Evolutionary conservation across 2,329 filamentous ascomycete genomes (phyloP).

Genomic region (Sphaerulina musiva): DNA sequence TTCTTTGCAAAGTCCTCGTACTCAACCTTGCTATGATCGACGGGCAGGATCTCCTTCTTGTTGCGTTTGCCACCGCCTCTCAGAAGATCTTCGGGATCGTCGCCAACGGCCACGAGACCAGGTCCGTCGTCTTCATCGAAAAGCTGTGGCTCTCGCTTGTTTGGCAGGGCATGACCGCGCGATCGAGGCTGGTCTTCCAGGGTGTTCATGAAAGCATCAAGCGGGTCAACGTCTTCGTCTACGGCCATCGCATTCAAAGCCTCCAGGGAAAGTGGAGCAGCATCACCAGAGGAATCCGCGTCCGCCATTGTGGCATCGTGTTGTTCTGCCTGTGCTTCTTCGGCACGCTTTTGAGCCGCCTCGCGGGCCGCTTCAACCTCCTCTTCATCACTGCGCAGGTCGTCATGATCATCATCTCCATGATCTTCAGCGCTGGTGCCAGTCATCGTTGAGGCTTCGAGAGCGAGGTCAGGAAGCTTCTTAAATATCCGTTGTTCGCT

Average conservation of each 20-base stretch:
- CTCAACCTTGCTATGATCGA: conserved; percentile 81
- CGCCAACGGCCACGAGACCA: conserved; percentile 56
- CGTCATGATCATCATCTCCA: conserved; percentile 54
- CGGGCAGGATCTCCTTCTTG: conserved; percentile 87
- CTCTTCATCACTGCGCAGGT: conserved; percentile 79
- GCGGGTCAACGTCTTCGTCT: conserved; percentile 71
- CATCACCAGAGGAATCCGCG: conserved; percentile 26
- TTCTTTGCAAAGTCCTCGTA: conserved; percentile 84
- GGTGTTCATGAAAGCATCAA: conserved; percentile 94
- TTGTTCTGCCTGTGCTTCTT: conserved; percentile 38
- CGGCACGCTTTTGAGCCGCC: conserved; percentile 69
- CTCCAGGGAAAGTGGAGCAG: conserved; percentile 14
- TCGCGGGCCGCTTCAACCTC: conserved; percentile 78
- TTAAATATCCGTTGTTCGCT: conserved; percentile 80
- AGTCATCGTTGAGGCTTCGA: conserved; percentile 46
- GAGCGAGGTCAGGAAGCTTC: conserved; percentile 72
- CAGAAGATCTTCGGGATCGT: conserved; percentile 58
- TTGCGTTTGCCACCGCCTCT: conserved; percentile 60
- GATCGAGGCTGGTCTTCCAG: conserved; percentile 40
- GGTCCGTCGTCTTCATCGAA: conserved; percentile 79
- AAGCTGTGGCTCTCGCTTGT: conserved; percentile 65
- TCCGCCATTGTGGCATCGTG: conserved; percentile 44
- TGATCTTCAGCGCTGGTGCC: conserved; percentile 49
- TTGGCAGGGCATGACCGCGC: conserved; percentile 41
- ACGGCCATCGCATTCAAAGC: conserved; percentile 32